Percentiles rank a stretch among this genome's conserved stretches.
Conservation (phyloP, 495 filamentous ascomycete species). For the Hyaloscypha hepaticicola region DNA sequence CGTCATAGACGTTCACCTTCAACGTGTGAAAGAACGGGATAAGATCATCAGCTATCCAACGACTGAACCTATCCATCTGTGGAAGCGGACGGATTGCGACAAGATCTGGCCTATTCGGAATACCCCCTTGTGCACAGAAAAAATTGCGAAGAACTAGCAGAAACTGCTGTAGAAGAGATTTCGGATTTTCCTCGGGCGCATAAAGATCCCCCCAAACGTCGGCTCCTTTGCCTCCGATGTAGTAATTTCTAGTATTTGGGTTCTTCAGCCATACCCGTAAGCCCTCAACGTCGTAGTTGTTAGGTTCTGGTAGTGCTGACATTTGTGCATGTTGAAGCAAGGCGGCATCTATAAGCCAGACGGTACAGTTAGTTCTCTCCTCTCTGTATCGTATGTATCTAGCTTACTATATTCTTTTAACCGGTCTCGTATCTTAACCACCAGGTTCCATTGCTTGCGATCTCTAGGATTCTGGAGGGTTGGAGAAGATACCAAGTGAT, state of each 20-base stretch:
- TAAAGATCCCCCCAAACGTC: constrained; percentile 22
- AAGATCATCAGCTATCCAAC: constrained; percentile 16
- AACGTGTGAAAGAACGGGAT: constrained; percentile 11
- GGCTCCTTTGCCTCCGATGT: constrained; percentile 10
- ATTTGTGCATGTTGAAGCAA: constrained; percentile 21
- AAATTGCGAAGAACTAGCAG: not conserved
- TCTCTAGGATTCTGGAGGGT: not conserved
- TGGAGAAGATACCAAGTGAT: too few relatives aligned
- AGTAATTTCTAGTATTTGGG: not conserved
- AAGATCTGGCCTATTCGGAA: not conserved
- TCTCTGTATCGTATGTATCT: too few relatives aligned
- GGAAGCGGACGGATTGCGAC: not conserved
- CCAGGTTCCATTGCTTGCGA: not conserved
- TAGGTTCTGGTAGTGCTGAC: constrained; percentile 15
- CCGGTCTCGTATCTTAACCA: not conserved
- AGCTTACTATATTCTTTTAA: constrained; percentile 23
- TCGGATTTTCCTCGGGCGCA: not conserved
- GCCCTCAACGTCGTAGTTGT: constrained; percentile 8
- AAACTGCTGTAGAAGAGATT: not conserved
- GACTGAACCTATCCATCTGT: constrained; percentile 13
- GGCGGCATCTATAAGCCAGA: constrained; percentile 11
- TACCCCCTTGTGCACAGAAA: not conserved
- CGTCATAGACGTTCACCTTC: too few relatives aligned
- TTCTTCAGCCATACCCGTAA: constrained; percentile 10
- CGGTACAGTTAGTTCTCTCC: too few relatives aligned